Evolutionary conservation across 202 grass and related monocot genomes (phyloP), one percentile per base, ranked within the genome.

Genomic region (Carex arenaria): DNA sequence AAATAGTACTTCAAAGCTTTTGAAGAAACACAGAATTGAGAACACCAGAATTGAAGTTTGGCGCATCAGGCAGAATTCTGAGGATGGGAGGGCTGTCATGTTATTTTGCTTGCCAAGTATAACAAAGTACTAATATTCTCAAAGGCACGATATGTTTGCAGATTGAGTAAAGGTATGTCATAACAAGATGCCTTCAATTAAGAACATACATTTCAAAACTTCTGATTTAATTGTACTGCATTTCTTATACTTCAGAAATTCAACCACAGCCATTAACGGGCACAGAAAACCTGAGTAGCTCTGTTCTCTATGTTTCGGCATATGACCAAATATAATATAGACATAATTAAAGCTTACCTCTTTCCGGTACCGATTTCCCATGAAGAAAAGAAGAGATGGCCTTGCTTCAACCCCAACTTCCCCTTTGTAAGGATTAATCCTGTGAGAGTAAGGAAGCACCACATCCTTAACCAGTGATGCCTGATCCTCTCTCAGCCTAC

Each of bases 311-410:
- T 38, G 30, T 13, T 68, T 8, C 32, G 9, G 32, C 32, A 71
- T 10, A 47, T 45, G 18, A 43, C 34, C 34, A 47, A 51, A 72
- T 28, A 47, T 51, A 51, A 26, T 1, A 12, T 26, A 69, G 34
- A 69, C 18, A 38, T 47, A 6, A 70, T 45, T 34, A 72, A 68
- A 80, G 69, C 52, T 7, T 82, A 98, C 95, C 92, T 98, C 95
- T 81, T 98, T 98, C 10, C 92, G 86, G 85, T 93, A 98, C 4
- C 95, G 86, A 72, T 98, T 98, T 54, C 95, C 95, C 95, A 98
- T 98, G 89, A 98, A 98, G 87, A 98, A 98, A 36, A 98, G 73
- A 85, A 95, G 75, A 26, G 92, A 90, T 0, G 81, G 66, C 61
- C 92, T 87, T 9, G n/a, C 45, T 4, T 98, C 87, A 0, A 98